Percentiles rank a stretch among this genome's conserved stretches.
Conservation (phyloP, 1,284 basidiomycete genomes). For the Xerocomus cyaneibrunnescens region DNA sequence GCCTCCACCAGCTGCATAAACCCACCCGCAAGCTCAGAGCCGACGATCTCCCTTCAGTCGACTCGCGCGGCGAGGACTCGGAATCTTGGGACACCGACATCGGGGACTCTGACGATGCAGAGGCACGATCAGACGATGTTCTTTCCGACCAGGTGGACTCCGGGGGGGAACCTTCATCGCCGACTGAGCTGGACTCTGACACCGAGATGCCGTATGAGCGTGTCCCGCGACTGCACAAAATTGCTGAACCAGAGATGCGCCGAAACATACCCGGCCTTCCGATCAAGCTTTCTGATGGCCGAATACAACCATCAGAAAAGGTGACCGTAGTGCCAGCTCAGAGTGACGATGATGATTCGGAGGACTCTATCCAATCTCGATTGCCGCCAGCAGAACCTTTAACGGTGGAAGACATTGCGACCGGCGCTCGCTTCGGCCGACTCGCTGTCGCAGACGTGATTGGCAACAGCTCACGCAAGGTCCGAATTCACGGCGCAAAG, state of each 20-base stretch:
- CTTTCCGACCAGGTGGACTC: conserved; percentile 26
- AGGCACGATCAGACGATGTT: conserved; percentile 23
- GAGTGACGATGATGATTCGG: conserved; percentile 42
- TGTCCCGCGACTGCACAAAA: conserved; percentile 51
- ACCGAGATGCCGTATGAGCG: conserved; percentile 72
- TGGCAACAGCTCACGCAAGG: conserved; percentile 62
- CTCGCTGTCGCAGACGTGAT: conserved; percentile 79
- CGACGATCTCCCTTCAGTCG: conserved; percentile 64
- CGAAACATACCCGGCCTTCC: conserved; percentile 71
- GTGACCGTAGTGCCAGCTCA: conserved; percentile 39
- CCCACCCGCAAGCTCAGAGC: conserved; percentile 48
- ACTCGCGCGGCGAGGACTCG: conserved; percentile 60
- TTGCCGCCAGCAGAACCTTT: conserved; percentile 22
- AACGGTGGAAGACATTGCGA: conserved; percentile 66
- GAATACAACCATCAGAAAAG: conserved; percentile 60
- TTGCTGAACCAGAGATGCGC: conserved; percentile 45
- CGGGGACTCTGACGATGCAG: conserved; percentile 35
- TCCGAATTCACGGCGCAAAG: conserved; percentile 76
- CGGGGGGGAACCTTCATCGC: conserved; percentile 14
- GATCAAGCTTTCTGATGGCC: conserved; percentile 82
- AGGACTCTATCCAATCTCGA: conserved; percentile 25
- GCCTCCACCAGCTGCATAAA: conserved; percentile 62
- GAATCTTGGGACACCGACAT: conserved; percentile 55
- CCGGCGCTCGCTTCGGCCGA: conserved; percentile 79
- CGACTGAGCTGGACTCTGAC: conserved; percentile 48